Evolutionary conservation across 768 basidiomycete species (phyloP).

Genomic region (Russula vinacea): DNA sequence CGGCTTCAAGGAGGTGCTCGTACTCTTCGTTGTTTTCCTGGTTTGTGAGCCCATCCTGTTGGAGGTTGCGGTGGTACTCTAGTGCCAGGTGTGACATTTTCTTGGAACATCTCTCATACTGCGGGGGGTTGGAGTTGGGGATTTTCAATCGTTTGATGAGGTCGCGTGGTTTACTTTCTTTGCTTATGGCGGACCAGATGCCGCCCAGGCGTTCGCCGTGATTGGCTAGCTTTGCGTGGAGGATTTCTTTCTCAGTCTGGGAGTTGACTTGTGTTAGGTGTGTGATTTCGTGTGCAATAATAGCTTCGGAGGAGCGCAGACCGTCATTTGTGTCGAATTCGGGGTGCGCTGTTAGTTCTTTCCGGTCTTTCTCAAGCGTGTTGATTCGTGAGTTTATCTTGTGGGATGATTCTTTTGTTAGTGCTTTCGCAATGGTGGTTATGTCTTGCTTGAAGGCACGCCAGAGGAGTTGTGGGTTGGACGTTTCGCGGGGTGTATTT

Average conservation of each 20-base stretch:
- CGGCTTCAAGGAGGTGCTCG: background rate
- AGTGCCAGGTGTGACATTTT: constrained; percentile 2
- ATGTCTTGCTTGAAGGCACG: background rate
- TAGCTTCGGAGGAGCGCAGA: background rate
- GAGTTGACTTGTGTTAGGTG: constrained; percentile 24
- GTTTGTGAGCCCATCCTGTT: background rate
- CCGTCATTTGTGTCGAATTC: background rate
- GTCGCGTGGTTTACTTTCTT: constrained; percentile 6
- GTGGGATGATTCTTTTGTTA: background rate
- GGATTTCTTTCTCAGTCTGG: background rate
- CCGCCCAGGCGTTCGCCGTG: background rate
- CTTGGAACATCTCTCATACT: background rate
- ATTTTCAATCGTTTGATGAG: background rate
- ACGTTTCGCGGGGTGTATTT: accelerated
- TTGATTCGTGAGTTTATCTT: background rate
- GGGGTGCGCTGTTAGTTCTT: background rate
- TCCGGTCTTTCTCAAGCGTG: background rate
- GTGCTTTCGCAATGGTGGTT: background rate
- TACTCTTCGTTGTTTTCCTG: background rate
- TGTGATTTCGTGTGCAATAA: background rate
- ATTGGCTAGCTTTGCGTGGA: background rate
- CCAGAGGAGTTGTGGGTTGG: background rate
- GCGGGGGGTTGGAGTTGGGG: background rate
- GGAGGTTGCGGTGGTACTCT: constrained; percentile 11
- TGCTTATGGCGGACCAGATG: background rate